phyloP scores from a whole-genome alignment of 2,329 filamentous ascomycete species.

The Epichloe gansuensis region DNA sequence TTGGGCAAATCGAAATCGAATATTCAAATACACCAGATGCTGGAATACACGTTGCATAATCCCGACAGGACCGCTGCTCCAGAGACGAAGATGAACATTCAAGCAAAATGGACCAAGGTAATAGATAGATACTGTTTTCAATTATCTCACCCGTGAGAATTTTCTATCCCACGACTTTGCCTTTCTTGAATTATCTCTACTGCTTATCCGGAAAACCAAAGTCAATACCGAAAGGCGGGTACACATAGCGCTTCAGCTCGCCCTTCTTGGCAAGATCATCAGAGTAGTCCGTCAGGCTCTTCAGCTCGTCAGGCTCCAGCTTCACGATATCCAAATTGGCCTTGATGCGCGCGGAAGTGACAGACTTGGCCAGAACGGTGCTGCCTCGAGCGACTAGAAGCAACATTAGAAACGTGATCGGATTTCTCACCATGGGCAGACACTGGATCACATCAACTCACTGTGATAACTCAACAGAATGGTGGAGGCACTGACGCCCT shows the following conservation, averaged over 20 bases:
- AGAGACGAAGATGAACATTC: no score
- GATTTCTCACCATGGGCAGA: no score
- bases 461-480: constrained; percentile 61
- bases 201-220: constrained; percentile 62
- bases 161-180: not conserved
- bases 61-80: no score
- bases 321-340: constrained; percentile 55
- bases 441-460: constrained; percentile 24
- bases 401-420: no score
- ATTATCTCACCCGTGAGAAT: not conserved
- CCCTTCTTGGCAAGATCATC: constrained; percentile 33
- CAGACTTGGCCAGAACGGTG: constrained; percentile 63
- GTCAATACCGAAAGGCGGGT: constrained; percentile 54
- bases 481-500: constrained; percentile 44
- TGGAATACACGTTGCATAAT: not conserved
- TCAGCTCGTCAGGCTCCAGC: constrained; percentile 48
- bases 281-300: constrained; percentile 46
- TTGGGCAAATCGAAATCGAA: not conserved
- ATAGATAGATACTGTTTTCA: not conserved
- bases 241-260: constrained; percentile 49
- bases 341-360: constrained; percentile 54
- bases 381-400: constrained; percentile 50
- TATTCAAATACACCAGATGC: not conserved
- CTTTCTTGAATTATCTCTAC: constrained; percentile 3
- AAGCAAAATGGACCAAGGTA: no score